Evolutionary conservation across 495 filamentous ascomycete species (phyloP).

Genomic region (Platismatia glauca): DNA sequence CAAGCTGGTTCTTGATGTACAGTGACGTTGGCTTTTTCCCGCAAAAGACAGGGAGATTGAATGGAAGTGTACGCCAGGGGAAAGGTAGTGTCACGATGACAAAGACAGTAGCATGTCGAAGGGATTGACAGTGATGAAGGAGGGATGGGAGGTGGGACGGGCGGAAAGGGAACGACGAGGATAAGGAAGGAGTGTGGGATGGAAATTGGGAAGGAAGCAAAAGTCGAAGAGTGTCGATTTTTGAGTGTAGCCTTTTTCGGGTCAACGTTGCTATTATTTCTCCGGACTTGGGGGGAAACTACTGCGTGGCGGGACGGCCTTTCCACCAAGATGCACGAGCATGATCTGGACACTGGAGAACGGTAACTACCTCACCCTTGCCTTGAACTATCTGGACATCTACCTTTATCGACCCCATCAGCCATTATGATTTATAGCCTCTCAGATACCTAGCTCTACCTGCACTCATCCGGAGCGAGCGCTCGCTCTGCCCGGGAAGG

Average conservation of each 20-base stretch:
- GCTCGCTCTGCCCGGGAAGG: too few species aligned
- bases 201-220: slow-evolving; percentile 21
- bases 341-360: too few species aligned
- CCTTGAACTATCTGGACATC: too few species aligned
- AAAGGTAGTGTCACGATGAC: slow-evolving; percentile 20
- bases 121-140: slow-evolving; percentile 22
- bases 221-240: slow-evolving; percentile 12
- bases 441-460: too few species aligned
- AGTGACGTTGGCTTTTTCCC: slow-evolving; percentile 24
- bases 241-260: slow-evolving; percentile 15
- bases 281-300: background rate
- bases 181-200: slow-evolving; percentile 29
- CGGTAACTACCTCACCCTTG: too few species aligned
- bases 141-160: slow-evolving; percentile 27
- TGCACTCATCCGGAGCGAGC: too few species aligned
- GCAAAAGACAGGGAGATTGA: slow-evolving; percentile 16
- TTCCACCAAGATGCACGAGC: background rate
- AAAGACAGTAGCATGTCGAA: slow-evolving; percentile 21
- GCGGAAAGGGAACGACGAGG: slow-evolving; percentile 32
- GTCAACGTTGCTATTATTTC: slow-evolving; percentile 14
- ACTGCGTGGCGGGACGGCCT: background rate
- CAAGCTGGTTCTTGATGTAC: slow-evolving; percentile 15
- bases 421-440: background rate
- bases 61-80: slow-evolving; percentile 12
- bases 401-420: too few species aligned